Evolutionary conservation across 257 asterid genomes (phyloP).

Genomic region (Penstemon eatonii): DNA sequence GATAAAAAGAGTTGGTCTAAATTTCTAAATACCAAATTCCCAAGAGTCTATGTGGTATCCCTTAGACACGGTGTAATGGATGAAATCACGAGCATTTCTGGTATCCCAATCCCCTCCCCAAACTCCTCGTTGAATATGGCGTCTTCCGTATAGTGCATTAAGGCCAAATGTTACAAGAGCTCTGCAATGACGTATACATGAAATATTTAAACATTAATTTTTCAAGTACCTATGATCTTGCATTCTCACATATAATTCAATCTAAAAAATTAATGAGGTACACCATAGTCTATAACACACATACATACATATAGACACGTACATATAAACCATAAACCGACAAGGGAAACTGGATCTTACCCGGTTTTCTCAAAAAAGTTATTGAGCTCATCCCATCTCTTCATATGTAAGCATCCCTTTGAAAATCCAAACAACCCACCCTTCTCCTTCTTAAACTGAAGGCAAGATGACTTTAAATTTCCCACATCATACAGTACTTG

Average conservation of each 20-base stretch:
- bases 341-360: slow-evolving; percentile 38
- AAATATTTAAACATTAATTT: neutral
- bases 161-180: slow-evolving; percentile 77
- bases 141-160: slow-evolving; percentile 89
- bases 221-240: neutral
- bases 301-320: neutral
- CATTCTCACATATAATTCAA: no score
- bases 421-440: slow-evolving; percentile 91
- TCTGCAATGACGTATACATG: slow-evolving; percentile 42
- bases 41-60: slow-evolving; percentile 76
- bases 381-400: slow-evolving; percentile 93
- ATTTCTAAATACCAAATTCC: slow-evolving; percentile 72
- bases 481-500: slow-evolving; percentile 77
- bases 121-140: slow-evolving; percentile 34
- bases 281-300: neutral
- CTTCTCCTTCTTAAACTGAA: slow-evolving; percentile 53
- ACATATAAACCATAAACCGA: slow-evolving; percentile 21
- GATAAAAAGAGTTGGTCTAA: neutral
- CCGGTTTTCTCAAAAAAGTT: slow-evolving; percentile 72
- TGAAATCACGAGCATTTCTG: slow-evolving; percentile 68
- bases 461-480: slow-evolving; percentile 52
- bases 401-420: slow-evolving; percentile 77
- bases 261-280: neutral
- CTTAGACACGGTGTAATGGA: slow-evolving; percentile 66
- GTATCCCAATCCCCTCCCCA: slow-evolving; percentile 91